These are phyloP conservation scores for Omphalotus guepiniiformis DNA, from an alignment of 768 basidiomycete genomes.

Conservation along the genomic window DNA sequence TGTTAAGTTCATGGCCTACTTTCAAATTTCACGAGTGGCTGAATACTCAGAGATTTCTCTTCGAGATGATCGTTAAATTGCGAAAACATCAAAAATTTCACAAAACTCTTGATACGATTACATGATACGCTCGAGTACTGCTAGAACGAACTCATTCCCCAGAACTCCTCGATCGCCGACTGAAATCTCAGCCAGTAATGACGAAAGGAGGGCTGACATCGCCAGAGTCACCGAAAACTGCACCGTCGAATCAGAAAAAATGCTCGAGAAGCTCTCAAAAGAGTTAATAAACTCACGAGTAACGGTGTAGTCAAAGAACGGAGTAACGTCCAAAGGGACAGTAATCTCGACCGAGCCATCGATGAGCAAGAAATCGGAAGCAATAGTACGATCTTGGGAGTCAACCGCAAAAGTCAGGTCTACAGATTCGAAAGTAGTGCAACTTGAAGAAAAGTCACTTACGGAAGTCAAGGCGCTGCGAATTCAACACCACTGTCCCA, in stretches of 20 bases:
- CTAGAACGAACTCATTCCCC: too few relatives aligned
- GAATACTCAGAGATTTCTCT: too few relatives aligned
- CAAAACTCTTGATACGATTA: too few relatives aligned
- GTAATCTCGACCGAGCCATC: constrained; percentile 26
- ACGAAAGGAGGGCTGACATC: constrained; percentile 30
- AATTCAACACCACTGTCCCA: constrained; percentile 36
- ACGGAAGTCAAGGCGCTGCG: constrained; percentile 24
- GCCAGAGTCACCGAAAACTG: constrained; percentile 48
- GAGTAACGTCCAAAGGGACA: constrained; percentile 30
- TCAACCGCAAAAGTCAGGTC: not conserved
- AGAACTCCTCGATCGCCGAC: too few relatives aligned
- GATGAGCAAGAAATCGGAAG: constrained; percentile 32
- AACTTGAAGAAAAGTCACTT: not conserved
- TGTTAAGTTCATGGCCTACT: too few relatives aligned
- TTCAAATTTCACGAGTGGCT: too few relatives aligned
- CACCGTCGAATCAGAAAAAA: not conserved
- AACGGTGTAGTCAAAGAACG: constrained; percentile 31
- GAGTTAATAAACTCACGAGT: constrained; percentile 30
- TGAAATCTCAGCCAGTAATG: constrained; percentile 13
- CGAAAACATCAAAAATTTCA: too few relatives aligned
- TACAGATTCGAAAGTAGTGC: not conserved
- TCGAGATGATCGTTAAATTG: too few relatives aligned
- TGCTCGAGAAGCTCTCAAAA: not conserved
- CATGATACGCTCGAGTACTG: too few relatives aligned
- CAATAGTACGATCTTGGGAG: constrained; percentile 24